Conservation (phyloP, 2,329 filamentous ascomycete species). For the Verticillium dahliae region DNA sequence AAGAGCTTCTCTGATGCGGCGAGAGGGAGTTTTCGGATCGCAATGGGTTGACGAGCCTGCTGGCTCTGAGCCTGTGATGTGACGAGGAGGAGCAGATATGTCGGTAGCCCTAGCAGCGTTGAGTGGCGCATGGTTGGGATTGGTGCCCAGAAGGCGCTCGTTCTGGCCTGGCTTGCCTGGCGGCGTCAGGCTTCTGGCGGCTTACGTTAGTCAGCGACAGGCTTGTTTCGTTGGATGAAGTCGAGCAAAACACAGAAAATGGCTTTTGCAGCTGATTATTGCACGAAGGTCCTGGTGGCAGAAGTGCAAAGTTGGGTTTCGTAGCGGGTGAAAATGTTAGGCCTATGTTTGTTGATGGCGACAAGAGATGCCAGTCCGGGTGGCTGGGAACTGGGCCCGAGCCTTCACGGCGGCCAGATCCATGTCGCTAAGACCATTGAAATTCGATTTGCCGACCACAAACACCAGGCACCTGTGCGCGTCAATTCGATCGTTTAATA, state of each 20-base stretch:
- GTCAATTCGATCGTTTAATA: too few species aligned
- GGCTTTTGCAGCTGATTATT: too few species aligned
- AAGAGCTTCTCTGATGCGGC: constrained; percentile 71
- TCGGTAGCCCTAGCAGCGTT: constrained; percentile 30
- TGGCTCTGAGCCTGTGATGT: constrained; percentile 27
- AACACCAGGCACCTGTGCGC: too few species aligned
- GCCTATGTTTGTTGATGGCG: neutral
- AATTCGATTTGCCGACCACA: too few species aligned
- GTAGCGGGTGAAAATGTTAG: neutral
- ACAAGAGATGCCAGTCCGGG: neutral
- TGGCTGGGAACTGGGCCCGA: neutral
- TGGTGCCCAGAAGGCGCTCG: neutral
- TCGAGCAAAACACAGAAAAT: too few species aligned
- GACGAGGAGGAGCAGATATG: constrained; percentile 39
- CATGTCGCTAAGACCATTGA: neutral
- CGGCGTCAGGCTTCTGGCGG: too few species aligned
- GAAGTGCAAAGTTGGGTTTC: too few species aligned
- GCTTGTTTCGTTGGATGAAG: too few species aligned
- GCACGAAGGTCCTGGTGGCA: too few species aligned
- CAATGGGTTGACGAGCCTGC: constrained; percentile 40
- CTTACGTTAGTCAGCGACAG: too few species aligned
- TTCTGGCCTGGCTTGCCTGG: neutral
- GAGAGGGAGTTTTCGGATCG: constrained; percentile 64
- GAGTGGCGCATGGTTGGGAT: constrained; percentile 28
- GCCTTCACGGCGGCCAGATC: neutral